phyloP scores from a whole-genome alignment of 1,284 basidiomycete species.

The Exsudoporus floridanus region DNA sequence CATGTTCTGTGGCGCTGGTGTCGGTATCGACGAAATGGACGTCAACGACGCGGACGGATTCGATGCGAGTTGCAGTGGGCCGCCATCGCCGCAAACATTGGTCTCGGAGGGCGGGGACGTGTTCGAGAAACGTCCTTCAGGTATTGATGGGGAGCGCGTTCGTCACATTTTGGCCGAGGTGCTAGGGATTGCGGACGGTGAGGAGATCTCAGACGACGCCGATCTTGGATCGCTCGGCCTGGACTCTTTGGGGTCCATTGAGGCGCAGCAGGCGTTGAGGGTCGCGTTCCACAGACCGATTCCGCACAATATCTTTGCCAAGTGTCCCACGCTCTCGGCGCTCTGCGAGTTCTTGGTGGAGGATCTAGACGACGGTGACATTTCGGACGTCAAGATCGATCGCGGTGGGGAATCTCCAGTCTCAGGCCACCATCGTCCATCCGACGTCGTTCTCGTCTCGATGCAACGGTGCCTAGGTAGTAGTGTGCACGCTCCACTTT shows the following conservation, averaged over 20 bases:
- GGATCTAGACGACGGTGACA: neutral
- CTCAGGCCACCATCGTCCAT: neutral
- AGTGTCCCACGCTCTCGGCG: conserved; percentile 21
- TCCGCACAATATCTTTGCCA: conserved; percentile 41
- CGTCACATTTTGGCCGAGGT: conserved; percentile 48
- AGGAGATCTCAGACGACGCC: conserved; percentile 43
- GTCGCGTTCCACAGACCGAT: conserved; percentile 41
- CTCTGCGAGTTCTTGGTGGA: conserved; percentile 18
- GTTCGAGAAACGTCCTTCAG: neutral
- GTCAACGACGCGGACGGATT: conserved; percentile 2
- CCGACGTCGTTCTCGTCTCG: conserved; percentile 2
- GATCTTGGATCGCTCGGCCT: conserved; percentile 52
- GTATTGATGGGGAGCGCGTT: conserved; percentile 33
- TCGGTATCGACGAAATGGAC: conserved; percentile 4
- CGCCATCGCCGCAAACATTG: conserved; percentile 40
- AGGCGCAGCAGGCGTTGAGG: conserved; percentile 49
- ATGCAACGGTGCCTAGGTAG: conserved; percentile 39
- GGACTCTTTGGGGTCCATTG: conserved; percentile 64
- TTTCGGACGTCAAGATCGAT: neutral
- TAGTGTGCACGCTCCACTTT: conserved; percentile 44
- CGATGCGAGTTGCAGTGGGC: conserved; percentile 21
- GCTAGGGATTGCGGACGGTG: conserved; percentile 42
- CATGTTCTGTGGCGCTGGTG: conserved; percentile 9
- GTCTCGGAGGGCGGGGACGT: conserved; percentile 22
- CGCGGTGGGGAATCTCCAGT: neutral